A percentile compares a stretch with the other conserved stretches of the same genome.
Conservation (phyloP, 106 monocot species). For the Iris macrosiphon region DNA sequence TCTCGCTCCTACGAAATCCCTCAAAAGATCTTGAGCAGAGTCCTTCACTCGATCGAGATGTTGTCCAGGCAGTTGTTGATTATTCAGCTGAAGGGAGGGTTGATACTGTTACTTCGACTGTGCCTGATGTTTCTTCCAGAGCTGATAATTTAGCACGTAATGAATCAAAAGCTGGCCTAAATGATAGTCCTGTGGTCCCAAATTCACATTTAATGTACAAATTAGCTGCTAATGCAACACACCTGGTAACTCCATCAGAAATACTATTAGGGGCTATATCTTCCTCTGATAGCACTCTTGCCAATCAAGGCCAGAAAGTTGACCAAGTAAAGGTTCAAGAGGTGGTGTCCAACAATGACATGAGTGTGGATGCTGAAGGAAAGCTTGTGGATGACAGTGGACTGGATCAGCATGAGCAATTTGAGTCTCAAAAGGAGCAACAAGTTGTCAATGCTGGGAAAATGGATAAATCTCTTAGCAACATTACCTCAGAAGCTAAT, state of each 20-base stretch:
- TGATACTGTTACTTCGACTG: conserved; percentile 19
- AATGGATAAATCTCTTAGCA: conserved; percentile 16
- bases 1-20: conserved; percentile 23
- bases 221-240: conserved; percentile 34
- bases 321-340: conserved; percentile 40
- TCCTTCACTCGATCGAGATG: conserved; percentile 30
- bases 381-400: conserved; percentile 48
- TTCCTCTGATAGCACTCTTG: conserved; percentile 30
- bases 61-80: conserved; percentile 20
- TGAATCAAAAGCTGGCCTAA: conserved; percentile 28
- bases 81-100: conserved; percentile 24
- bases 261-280: conserved; percentile 56
- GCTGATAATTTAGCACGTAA: conserved; percentile 26
- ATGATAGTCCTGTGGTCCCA: conserved; percentile 22
- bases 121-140: conserved; percentile 12
- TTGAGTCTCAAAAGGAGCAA: conserved; percentile 31
- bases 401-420: conserved; percentile 19
- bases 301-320: conserved; percentile 7
- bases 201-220: conserved; percentile 33
- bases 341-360: conserved; percentile 14
- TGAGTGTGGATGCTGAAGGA: conserved; percentile 26
- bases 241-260: conserved; percentile 88
- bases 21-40: conserved; percentile 23
- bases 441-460: conserved; percentile 11
- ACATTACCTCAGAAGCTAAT: conserved; percentile 20